Evolutionary conservation across 2,329 filamentous ascomycete species (phyloP), one percentile per base, ranked within the genome.

Genomic region (Bertia moriformis): DNA sequence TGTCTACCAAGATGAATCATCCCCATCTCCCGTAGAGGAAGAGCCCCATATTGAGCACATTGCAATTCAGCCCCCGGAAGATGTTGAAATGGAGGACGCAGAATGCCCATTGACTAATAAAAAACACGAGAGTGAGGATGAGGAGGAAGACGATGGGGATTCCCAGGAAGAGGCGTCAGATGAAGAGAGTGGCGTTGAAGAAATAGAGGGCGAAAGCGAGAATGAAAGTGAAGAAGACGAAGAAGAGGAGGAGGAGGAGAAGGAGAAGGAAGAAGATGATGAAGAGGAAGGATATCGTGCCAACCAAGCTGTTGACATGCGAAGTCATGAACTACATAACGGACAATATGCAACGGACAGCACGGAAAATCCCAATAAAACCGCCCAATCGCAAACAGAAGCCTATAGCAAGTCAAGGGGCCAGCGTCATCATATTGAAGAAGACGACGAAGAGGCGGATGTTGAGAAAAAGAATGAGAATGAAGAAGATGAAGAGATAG

Each of bases 231-330:
- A 29, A 29, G 24, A n/a, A 29, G n/a, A n/a, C 24, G 24, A 29
- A 10, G 24, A 29, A 29, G 24, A 29, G 24, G 24, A 29, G 10
- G 24, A n/a, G n/a, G n/a, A n/a, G 32, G 39, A 24, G 40, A 14
- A 38, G 4, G 39, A 43, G 18, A 20, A 18, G 12, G 38, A 39
- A 14, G 38, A 43, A 18, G 39, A 45, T 4, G 43, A 44, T n/a
- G 41, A 45, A 22, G 43, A 37, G 30, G 32, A 36, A 19, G n/a
- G 15, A 17, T 29, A 37, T 2, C 39, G 32, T 13, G 27, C 14
- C 20, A 37, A 19, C 2, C 38, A 43, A 38, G 27, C 22, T 27
- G 35, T 39, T 14, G 20, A 13, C 39, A 43, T 18, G 19, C 39
- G 13, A 38, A 45, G 18, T 24, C 33, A 19, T 18, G n/a, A 12